Evolutionary conservation across 2,329 filamentous ascomycete genomes (phyloP), one percentile per base, ranked within the genome.

Genomic region (Xylaria multiplex): DNA sequence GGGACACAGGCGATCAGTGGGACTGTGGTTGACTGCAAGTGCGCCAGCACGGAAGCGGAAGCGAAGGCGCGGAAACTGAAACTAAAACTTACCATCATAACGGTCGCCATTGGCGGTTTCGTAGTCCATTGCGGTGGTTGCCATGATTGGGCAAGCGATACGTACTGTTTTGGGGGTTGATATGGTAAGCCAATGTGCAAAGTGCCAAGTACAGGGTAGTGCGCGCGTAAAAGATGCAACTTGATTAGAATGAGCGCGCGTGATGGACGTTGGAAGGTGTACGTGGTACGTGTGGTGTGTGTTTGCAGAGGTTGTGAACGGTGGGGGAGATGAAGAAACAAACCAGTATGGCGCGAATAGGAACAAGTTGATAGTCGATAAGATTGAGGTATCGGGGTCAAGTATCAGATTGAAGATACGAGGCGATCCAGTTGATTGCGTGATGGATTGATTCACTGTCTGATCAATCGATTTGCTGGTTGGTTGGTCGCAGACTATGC

Each of bases 61-160:
- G 19, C 45, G 19, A 24, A 11, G 9, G 22, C 16, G 9, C 35
- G 8, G 35, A 37, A 37, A 37, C 35, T 37, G 35, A 13, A 40
- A 27, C 2, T 43, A 1, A 30, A 62, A 75, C 83, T 73, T 81
- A 90, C 88, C 88, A 75, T 90, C 88, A 71, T 89, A 90, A 69
- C 86, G 87, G 78, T 89, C 86, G 75, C 87, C 87, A 74, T 88
- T 89, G 70, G 88, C 86, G 77, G 86, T 86, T 79, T 91, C 88
- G 79, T 91, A 91, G 76, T 91, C 88, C 88, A 91, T 91, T 71
- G 87, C 85, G 48, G 86, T 88, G 70, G 87, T 88, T 63, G 86
- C 86, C 86, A 89, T 89, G 71, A 70, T 77, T 72, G 14, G 64
- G 43, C 57, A 58, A 60, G 58, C 46, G 43, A 42, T 50, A 58